Evolutionary conservation across 164 flowering plant species (phyloP), one percentile per base, ranked within the genome.

Genomic region (Euptelea pleiosperma): DNA sequence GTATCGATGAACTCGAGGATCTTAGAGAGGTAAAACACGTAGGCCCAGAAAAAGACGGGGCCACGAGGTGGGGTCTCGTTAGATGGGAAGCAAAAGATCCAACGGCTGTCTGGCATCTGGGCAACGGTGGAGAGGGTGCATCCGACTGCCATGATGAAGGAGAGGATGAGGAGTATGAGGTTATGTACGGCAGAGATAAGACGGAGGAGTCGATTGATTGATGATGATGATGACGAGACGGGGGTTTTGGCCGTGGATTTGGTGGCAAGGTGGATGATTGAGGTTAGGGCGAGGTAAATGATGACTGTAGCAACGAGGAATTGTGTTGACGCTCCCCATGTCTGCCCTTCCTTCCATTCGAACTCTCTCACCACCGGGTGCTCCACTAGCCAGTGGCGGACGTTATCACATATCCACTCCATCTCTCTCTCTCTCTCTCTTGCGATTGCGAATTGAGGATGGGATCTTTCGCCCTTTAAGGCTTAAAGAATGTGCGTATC

Each of bases 41-140:
- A 72, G 63, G 96, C 89, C 92, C 89, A 93, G 85, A 93, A 93
- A 73, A 93, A 93, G 55, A 77, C 70, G 36, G 98, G 92, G 2
- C 96, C 98, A 8, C 60, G 42, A 0, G 91, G 85, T 2, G 77
- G 81, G 60, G 89, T 78, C 12, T 45, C 60, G 30, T 33, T 31
- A 15, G 77, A 42, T 0, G 96, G 96, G 79, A 87, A 82, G 73
- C 98, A 93, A 78, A 93, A 60, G 69, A 82, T 63, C 81, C 84
- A 76, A 44, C 55, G 62, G 64, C 28, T 44, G 40, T 64, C 12
- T 30, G 82, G 75, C 44, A 69, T 33, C 40, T 73, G 80, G 73
- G 66, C 25, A 69, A 70, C 4, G 63, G 84, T 53, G 59, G 92
- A 76, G 71, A 87, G 72, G 52, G 84, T 21, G 79, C 76, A 72